Conservation (phyloP, 2,329 filamentous ascomycete genomes). For the Neonectria sp. region DNA sequence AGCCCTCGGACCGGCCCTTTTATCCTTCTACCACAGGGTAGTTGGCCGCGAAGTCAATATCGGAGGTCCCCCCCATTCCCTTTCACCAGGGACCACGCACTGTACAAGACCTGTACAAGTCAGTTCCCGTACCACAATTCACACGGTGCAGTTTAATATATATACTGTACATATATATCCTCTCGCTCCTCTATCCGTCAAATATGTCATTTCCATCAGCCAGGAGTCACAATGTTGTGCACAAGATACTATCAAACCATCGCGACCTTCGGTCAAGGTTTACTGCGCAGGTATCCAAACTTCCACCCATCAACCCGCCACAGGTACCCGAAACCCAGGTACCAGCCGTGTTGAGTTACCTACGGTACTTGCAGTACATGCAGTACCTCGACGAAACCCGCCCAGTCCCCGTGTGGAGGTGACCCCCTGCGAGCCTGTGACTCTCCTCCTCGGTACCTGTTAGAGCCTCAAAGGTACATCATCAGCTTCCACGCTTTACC, state of each 20-base stretch:
- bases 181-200: not conserved
- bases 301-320: not conserved
- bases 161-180: not conserved
- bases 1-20: not conserved
- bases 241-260: not conserved
- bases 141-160: not conserved
- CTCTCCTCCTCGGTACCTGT: not conserved
- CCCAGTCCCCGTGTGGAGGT: not conserved
- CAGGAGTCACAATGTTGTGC: not conserved
- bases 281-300: not conserved
- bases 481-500: not conserved
- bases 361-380: constrained; percentile 2
- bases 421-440: not conserved
- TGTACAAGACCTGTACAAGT: not conserved
- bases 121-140: not conserved
- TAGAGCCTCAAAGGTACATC: not conserved
- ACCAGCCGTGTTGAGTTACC: not conserved
- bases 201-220: not conserved
- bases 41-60: not conserved
- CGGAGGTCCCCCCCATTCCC: not conserved
- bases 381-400: not conserved
- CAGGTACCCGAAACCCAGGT: constrained; percentile 1
- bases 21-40: not conserved
- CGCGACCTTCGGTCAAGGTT: not conserved
- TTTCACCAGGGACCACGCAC: not conserved